phyloP scores from a whole-genome alignment of 176 grass and related monocot genomes.

The Avena sativa region DNA sequence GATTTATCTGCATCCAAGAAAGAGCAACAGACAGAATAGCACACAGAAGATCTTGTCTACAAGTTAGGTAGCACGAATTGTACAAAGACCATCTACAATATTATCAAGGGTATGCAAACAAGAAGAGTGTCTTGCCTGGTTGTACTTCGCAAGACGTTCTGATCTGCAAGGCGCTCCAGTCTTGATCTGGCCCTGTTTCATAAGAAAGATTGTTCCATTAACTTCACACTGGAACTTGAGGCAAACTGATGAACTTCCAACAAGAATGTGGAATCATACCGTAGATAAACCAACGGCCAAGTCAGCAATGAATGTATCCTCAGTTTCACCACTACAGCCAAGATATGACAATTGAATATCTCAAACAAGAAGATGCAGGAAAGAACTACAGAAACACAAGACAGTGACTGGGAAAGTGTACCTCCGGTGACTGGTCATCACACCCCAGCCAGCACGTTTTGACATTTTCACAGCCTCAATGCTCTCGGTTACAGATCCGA shows the following conservation, averaged over 20 bases:
- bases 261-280: constrained; percentile 36
- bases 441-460: constrained; percentile 82
- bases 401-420: constrained; percentile 3
- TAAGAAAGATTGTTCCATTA: constrained; percentile 17
- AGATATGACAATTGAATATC: constrained; percentile 23
- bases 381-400: neutral
- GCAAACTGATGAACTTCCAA: neutral
- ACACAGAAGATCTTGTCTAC: neutral
- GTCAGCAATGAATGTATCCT: constrained; percentile 97
- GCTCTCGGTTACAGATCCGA: constrained; percentile 91
- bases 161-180: constrained; percentile 91
- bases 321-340: constrained; percentile 78
- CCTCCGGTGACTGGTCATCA: constrained; percentile 96
- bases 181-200: constrained; percentile 92
- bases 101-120: neutral
- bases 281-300: constrained; percentile 85
- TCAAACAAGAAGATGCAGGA: neutral
- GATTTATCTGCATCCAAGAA: neutral
- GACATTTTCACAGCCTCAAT: constrained; percentile 97
- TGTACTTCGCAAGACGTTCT: constrained; percentile 97
- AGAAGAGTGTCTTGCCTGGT: constrained; percentile 58
- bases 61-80: neutral
- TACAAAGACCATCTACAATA: neutral
- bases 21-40: neutral
- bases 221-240: neutral